These are phyloP conservation scores for Penicillium samsonianum DNA, from an alignment of 495 filamentous ascomycete genomes.

Conservation along the genomic window DNA sequence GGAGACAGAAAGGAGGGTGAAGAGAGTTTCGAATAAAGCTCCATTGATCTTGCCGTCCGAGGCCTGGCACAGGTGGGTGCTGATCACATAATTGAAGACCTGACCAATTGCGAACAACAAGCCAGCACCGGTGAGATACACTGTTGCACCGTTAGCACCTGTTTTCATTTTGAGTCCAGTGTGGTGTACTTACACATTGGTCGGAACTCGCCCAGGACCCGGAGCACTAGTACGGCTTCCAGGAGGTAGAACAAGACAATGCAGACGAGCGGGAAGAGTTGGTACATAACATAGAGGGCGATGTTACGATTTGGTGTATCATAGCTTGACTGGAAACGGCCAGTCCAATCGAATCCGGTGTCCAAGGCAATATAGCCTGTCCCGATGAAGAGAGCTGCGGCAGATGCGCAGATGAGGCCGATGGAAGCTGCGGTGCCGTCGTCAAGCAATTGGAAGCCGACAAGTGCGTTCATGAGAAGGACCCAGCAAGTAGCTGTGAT, in stretches of 20 bases:
- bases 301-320: slow-evolving; percentile 66
- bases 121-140: slow-evolving; percentile 72
- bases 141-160: slow-evolving; percentile 42
- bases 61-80: slow-evolving; percentile 82
- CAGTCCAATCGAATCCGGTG: slow-evolving; percentile 85
- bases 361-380: slow-evolving; percentile 96
- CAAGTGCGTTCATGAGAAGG: slow-evolving; percentile 85
- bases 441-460: slow-evolving; percentile 91
- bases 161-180: not conserved
- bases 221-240: slow-evolving; percentile 78
- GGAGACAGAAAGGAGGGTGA: slow-evolving; percentile 80
- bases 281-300: slow-evolving; percentile 90
- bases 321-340: slow-evolving; percentile 65
- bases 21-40: slow-evolving; percentile 88
- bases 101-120: slow-evolving; percentile 89
- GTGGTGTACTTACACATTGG: slow-evolving; percentile 69
- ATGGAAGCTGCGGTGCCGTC: slow-evolving; percentile 87
- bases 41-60: slow-evolving; percentile 87
- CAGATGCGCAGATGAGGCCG: slow-evolving; percentile 71
- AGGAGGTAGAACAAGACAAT: slow-evolving; percentile 79
- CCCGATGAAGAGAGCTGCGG: slow-evolving; percentile 74
- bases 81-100: slow-evolving; percentile 93
- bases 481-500: slow-evolving; percentile 90
- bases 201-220: slow-evolving; percentile 78
- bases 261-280: slow-evolving; percentile 87